A percentile compares a stretch with the other conserved stretches of the same genome.
Conservation (phyloP, 2,329 filamentous ascomycete genomes). For the Rutstroemia sp. region DNA sequence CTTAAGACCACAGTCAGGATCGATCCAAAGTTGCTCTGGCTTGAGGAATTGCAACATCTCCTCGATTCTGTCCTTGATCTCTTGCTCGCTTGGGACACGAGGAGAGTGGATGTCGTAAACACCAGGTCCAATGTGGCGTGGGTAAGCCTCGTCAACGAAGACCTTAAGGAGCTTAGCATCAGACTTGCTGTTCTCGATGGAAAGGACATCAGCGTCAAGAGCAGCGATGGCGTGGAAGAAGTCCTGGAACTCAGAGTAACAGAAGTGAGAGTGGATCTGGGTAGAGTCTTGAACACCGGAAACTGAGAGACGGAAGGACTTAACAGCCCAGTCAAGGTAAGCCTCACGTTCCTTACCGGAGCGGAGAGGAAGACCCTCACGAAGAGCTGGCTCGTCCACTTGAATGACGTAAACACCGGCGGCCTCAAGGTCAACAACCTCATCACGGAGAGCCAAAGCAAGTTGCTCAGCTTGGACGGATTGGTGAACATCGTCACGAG, state of each 20-base stretch:
- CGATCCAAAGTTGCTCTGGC: constrained; percentile 98
- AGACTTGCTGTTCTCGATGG: constrained; percentile 99
- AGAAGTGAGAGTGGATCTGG: constrained; percentile 99
- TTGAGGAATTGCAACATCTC: constrained; percentile 98
- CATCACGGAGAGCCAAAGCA: constrained; percentile 93
- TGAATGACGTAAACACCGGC: constrained; percentile 97
- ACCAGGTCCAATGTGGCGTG: constrained; percentile 96
- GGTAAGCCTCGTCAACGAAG: constrained; percentile 95
- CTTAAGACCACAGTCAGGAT: constrained; percentile 99
- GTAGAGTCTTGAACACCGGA: constrained; percentile 90
- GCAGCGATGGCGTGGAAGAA: constrained; percentile 99
- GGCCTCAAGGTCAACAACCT: constrained; percentile 96
- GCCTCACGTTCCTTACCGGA: constrained; percentile 89
- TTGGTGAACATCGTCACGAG: constrained; percentile 98
- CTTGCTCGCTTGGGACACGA: constrained; percentile 91
- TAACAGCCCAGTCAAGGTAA: constrained; percentile 95
- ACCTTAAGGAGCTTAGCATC: constrained; percentile 98
- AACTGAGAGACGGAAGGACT: constrained; percentile 94
- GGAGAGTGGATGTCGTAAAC: constrained; percentile 99
- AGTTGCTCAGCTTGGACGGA: constrained; percentile 98
- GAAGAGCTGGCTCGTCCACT: constrained; percentile 97
- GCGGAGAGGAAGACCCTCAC: constrained; percentile 97
- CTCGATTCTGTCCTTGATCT: constrained; percentile 95
- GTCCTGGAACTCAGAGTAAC: constrained; percentile 99
- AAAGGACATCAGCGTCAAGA: constrained; percentile 94